Base-by-base conservation (phyloP, 306 rosid genomes). In the Pueraria montana region DNA sequence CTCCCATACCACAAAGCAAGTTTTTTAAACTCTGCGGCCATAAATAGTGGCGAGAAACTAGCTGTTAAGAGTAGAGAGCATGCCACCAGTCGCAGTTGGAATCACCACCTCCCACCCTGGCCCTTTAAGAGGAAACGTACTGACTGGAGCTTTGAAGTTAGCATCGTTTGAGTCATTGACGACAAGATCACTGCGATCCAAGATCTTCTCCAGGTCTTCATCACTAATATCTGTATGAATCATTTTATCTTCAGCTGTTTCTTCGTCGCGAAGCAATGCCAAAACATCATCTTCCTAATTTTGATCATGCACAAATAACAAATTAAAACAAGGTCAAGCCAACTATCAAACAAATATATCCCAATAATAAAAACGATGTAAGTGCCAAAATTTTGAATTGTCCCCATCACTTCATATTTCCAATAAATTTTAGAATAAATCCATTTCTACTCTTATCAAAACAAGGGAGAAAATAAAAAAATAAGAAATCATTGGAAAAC, bases 81-180 rank as follows among this genome's bases (percentile, higher is more conserved):
- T 81, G 81, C 93, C 91, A 24, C 96, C 99, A 34, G 88, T 80
- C 0, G 92, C 89, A 24, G 91, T 82, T 13, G 99, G 91, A 65
- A 91, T 73, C 84, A 96, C 99, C 82, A 96, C 98, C 84, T 96
- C 97, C 99, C 99, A 96, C 48, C 99, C 99, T 65, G 97, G 98
- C n/a, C 99, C 99, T 78, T 88, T 89, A 11, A 86, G 87, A 9
- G 98, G 90, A 79, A 80, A 72, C 4, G 67, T 30, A 13, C 32
- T 63, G 3, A 6, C 84, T n/a, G 87, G 72, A 66, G 72, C 55
- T 36, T 86, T 50, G 0, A 30, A 20, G n/a, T 78, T 76, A 5
- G 36, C 91, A n/a, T 79, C 85, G 0, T 21, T 40, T 3, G 62
- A 6, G 16, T 86, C 14, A 20, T 61, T 42, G 67, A 17, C 23